Evolutionary conservation across 345 rosid species (phyloP).

Genomic region (Aegle marmelos): DNA sequence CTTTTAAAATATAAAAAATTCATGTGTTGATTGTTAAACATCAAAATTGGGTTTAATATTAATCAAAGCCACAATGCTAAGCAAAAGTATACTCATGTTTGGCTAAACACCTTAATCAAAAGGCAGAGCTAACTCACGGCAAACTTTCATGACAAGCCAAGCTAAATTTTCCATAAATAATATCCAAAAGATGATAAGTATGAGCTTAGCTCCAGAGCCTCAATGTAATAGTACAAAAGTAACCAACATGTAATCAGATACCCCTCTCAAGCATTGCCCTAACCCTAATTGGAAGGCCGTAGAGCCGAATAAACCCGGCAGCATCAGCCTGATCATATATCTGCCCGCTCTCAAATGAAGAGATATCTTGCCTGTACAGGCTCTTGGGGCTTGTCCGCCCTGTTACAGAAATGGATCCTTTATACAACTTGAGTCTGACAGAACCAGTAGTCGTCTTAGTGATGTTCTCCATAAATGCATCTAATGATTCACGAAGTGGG

Average conservation of each 20-base stretch:
- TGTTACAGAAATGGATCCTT: slow-evolving; percentile 65
- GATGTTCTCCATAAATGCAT: slow-evolving; percentile 84
- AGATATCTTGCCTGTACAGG: slow-evolving; percentile 84
- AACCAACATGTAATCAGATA: slow-evolving; percentile 19
- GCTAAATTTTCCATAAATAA: neutral
- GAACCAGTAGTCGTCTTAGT: slow-evolving; percentile 72
- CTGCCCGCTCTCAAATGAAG: slow-evolving; percentile 77
- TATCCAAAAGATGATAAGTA: neutral
- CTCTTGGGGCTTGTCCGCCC: slow-evolving; percentile 69
- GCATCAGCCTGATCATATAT: slow-evolving; percentile 94
- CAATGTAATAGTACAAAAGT: neutral
- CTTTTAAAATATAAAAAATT: too few species aligned
- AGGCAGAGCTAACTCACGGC: neutral
- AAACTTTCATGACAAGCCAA: neutral
- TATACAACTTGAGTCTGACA: slow-evolving; percentile 70
- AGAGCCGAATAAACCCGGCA: slow-evolving; percentile 74
- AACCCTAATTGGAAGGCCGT: slow-evolving; percentile 81
- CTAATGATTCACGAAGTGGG: slow-evolving; percentile 75
- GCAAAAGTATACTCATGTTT: neutral
- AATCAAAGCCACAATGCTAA: neutral
- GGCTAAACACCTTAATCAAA: neutral
- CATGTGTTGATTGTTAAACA: neutral
- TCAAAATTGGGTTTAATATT: neutral
- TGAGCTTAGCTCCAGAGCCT: neutral
- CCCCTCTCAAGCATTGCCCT: slow-evolving; percentile 81